These are phyloP conservation scores for Gautieria morchelliformis DNA, from an alignment of 768 basidiomycete species.

Conservation along the genomic window DNA sequence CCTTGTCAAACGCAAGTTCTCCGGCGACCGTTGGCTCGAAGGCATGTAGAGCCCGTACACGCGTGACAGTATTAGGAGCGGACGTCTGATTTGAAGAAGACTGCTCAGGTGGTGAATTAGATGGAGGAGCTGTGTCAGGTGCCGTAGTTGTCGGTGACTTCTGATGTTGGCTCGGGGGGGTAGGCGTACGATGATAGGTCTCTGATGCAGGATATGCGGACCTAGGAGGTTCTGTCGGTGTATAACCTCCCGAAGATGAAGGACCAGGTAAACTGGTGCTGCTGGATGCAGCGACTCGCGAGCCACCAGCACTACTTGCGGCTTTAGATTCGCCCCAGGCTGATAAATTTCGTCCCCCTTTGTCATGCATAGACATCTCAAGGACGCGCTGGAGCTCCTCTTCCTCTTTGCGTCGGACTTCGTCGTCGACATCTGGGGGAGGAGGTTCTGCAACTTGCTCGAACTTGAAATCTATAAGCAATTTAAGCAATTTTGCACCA, in stretches of 20 bases:
- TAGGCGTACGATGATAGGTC: slow-evolving; percentile 27
- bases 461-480: slow-evolving; percentile 34
- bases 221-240: slow-evolving; percentile 26
- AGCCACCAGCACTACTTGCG: slow-evolving; percentile 12
- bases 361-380: slow-evolving; percentile 88
- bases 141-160: not conserved
- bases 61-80: slow-evolving; percentile 46
- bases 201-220: slow-evolving; percentile 23
- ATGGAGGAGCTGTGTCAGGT: not conserved
- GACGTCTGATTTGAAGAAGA: slow-evolving; percentile 14
- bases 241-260: slow-evolving; percentile 17
- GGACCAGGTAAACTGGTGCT: slow-evolving; percentile 5
- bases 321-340: slow-evolving; percentile 27
- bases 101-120: slow-evolving; percentile 1
- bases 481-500: slow-evolving; percentile 12
- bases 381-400: slow-evolving; percentile 90
- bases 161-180: slow-evolving; percentile 9
- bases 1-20: slow-evolving; percentile 85
- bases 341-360: slow-evolving; percentile 61
- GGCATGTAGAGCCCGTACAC: slow-evolving; percentile 81
- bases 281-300: slow-evolving; percentile 14
- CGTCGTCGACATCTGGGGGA: slow-evolving; percentile 68
- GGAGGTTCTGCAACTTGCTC: slow-evolving; percentile 50
- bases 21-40: slow-evolving; percentile 84
- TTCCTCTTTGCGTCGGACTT: slow-evolving; percentile 75